phyloP scores from a whole-genome alignment of 345 rosid species.

The Eucalyptus fibrosa region DNA sequence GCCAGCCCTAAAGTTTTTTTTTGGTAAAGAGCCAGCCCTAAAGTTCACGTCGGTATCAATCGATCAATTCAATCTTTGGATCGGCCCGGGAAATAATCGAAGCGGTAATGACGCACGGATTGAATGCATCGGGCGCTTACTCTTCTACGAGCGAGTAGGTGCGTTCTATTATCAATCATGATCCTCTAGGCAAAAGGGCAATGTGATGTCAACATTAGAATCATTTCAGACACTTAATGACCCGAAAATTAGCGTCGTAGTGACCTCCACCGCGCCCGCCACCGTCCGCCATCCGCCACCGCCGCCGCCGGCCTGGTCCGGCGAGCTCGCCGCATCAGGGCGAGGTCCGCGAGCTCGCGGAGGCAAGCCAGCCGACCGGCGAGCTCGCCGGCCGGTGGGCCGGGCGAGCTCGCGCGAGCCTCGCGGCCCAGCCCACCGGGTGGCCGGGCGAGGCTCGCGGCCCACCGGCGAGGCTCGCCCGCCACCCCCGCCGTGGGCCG shows the following conservation, averaged over 20 bases:
- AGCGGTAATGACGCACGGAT: background rate
- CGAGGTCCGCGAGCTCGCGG: no score
- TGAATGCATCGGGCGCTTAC: accelerated
- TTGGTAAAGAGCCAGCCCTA: background rate
- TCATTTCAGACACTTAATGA: background rate
- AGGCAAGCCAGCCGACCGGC: no score
- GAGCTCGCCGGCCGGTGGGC: no score
- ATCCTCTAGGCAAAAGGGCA: background rate
- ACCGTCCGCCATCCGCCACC: no score
- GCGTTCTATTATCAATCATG: background rate
- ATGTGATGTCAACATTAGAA: background rate
- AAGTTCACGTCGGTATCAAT: background rate
- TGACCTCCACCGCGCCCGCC: no score
- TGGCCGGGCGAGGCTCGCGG: no score
- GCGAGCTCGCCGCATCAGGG: no score
- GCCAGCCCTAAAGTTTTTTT: background rate
- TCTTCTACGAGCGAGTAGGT: background rate
- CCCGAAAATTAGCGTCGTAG: background rate
- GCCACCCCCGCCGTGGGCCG: no score
- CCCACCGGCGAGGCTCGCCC: no score
- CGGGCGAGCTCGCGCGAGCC: no score
- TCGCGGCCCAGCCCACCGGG: no score
- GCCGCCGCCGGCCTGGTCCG: no score
- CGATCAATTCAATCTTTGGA: background rate
- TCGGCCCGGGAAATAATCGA: background rate